These are phyloP conservation scores for Tritrichomonas musculus DNA, from an alignment of 208 protist species.

Conservation along the genomic window DNA sequence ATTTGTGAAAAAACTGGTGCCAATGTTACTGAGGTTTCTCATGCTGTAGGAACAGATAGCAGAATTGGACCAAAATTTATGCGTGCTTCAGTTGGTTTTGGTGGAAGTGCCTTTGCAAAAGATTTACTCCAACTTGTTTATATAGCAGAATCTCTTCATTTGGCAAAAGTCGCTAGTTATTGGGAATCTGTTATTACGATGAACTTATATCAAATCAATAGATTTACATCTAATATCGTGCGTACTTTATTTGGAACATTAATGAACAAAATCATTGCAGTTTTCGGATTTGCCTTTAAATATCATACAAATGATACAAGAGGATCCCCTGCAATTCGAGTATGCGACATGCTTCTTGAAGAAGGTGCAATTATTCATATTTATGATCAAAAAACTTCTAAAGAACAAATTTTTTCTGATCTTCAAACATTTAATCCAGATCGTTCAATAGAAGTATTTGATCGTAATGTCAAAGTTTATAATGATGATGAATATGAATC, in stretches of 20 bases:
- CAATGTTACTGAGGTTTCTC: slow-evolving; percentile 51
- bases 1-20: slow-evolving; percentile 51
- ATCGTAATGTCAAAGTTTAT: slow-evolving; percentile 31
- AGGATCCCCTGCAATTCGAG: slow-evolving; percentile 74
- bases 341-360: slow-evolving; percentile 68
- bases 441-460: slow-evolving; percentile 36
- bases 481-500: slow-evolving; percentile 57
- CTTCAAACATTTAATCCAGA: slow-evolving; percentile 53
- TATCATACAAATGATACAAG: slow-evolving; percentile 85
- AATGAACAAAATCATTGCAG: slow-evolving; percentile 72
- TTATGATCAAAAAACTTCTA: slow-evolving; percentile 83
- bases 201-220: slow-evolving; percentile 83
- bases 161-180: slow-evolving; percentile 82
- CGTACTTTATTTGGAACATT: slow-evolving; percentile 75
- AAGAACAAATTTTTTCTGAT: slow-evolving; percentile 59
- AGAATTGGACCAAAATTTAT: slow-evolving; percentile 82
- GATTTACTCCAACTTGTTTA: slow-evolving; percentile 88
- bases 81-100: slow-evolving; percentile 64
- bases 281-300: slow-evolving; percentile 91
- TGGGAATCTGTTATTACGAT: slow-evolving; percentile 80
- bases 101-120: slow-evolving; percentile 73
- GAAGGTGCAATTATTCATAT: slow-evolving; percentile 74
- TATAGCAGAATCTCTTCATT: slow-evolving; percentile 71
- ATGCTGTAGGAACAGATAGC: slow-evolving; percentile 60
- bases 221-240: slow-evolving; percentile 75